Evolutionary conservation across 768 basidiomycete species (phyloP).

Genomic region (Russula foetens): DNA sequence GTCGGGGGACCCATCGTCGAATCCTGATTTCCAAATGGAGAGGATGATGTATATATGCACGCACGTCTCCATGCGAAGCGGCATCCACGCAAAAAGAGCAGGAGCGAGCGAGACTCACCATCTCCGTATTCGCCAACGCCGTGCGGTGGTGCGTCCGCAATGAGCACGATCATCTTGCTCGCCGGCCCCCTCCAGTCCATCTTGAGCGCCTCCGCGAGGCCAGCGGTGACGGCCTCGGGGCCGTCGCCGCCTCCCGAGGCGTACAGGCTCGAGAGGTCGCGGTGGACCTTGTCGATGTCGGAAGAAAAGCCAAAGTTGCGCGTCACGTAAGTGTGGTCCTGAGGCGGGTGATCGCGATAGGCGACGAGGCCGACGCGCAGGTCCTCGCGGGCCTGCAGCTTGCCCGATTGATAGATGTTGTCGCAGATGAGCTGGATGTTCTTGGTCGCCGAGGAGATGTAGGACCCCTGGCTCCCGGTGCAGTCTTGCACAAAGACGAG

Average conservation of each 20-base stretch:
- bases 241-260: constrained; percentile 92
- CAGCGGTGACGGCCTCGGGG: constrained; percentile 95
- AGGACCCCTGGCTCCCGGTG: constrained; percentile 85
- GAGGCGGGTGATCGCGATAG: constrained; percentile 95
- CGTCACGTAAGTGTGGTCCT: constrained; percentile 91
- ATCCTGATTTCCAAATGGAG: constrained; percentile 43
- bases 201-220: constrained; percentile 72
- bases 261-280: constrained; percentile 73
- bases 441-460: constrained; percentile 89
- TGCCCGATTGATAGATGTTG: constrained; percentile 90
- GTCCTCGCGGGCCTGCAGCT: constrained; percentile 80
- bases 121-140: constrained; percentile 97
- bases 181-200: constrained; percentile 88
- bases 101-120: constrained; percentile 41
- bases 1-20: constrained; percentile 91
- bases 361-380: constrained; percentile 89
- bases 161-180: constrained; percentile 93
- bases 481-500: constrained; percentile 95
- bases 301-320: constrained; percentile 94
- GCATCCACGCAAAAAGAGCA: background rate
- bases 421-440: constrained; percentile 95
- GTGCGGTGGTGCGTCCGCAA: constrained; percentile 96
- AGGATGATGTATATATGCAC: constrained; percentile 13
- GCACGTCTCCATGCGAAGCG: constrained; percentile 4
- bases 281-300: constrained; percentile 81